A percentile compares a stretch with the other conserved stretches of the same genome.
Conservation (phyloP, 768 basidiomycete species). For the Sarcodon aspratus region DNA sequence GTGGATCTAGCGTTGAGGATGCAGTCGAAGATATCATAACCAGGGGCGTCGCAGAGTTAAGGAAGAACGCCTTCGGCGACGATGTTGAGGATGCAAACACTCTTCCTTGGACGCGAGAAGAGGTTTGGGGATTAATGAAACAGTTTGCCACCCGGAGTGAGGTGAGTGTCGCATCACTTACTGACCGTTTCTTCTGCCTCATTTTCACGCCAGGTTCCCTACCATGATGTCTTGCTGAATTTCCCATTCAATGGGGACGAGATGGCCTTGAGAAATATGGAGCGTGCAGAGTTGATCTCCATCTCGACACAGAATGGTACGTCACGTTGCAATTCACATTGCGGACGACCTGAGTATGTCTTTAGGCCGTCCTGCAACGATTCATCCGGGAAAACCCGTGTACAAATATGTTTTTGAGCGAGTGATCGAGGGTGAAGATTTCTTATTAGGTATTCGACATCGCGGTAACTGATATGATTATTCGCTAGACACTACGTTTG, state of each 20-base stretch:
- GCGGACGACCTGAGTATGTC: background rate
- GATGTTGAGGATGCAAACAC: slow-evolving; percentile 80
- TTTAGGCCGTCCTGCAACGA: slow-evolving; percentile 69
- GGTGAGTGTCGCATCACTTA: slow-evolving; percentile 12
- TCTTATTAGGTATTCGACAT: background rate
- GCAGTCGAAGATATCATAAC: slow-evolving; percentile 86
- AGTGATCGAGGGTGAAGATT: slow-evolving; percentile 56
- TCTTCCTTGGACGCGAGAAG: slow-evolving; percentile 76
- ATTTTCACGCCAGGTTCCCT: slow-evolving; percentile 48
- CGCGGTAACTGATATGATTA: slow-evolving; percentile 1
- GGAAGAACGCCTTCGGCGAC: slow-evolving; percentile 90
- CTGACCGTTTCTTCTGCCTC: background rate
- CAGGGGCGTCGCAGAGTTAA: slow-evolving; percentile 69
- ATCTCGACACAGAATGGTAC: slow-evolving; percentile 68
- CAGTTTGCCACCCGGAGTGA: slow-evolving; percentile 59
- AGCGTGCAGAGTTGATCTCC: slow-evolving; percentile 79
- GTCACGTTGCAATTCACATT: slow-evolving; percentile 1
- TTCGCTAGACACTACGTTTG: slow-evolving; percentile 58
- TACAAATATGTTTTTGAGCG: slow-evolving; percentile 77
- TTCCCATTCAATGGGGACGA: slow-evolving; percentile 94
- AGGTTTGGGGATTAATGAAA: slow-evolving; percentile 80
- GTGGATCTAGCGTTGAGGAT: slow-evolving; percentile 58
- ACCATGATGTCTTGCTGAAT: slow-evolving; percentile 70
- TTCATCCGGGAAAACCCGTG: slow-evolving; percentile 87
- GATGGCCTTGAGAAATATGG: slow-evolving; percentile 67